Percentiles rank a stretch among this genome's conserved stretches.
phyloP scores from a whole-genome alignment of 139 green algal species.

The Volvox reticuliferus region DNA sequence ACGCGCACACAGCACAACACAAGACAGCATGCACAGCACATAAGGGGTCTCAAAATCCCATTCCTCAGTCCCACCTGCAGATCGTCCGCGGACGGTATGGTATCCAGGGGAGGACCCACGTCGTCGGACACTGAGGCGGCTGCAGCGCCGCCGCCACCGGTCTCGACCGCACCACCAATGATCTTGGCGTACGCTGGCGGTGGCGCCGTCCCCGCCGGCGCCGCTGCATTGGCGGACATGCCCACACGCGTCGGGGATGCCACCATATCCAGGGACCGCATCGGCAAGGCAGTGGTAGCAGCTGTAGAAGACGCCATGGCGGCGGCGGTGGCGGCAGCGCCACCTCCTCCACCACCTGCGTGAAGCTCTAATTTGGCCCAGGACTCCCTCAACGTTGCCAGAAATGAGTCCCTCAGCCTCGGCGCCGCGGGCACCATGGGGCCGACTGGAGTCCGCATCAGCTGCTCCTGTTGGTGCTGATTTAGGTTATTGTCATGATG shows the following conservation, averaged over 20 bases:
- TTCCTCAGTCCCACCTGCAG: not conserved
- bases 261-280: not conserved
- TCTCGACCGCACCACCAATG: not conserved
- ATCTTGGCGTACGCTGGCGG: not conserved
- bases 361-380: conserved; percentile 19
- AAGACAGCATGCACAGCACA: too few relatives aligned
- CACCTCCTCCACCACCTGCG: not conserved
- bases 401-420: not conserved
- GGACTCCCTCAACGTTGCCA: conserved; percentile 29
- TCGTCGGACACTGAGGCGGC: not conserved
- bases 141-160: not conserved
- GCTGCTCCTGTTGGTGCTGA: not conserved
- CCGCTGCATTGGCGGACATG: not conserved
- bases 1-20: too few relatives aligned
- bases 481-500: too few relatives aligned
- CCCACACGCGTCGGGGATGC: not conserved
- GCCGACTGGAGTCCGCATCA: not conserved
- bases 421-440: not conserved
- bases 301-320: not conserved
- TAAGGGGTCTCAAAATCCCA: not conserved
- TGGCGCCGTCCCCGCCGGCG: not conserved
- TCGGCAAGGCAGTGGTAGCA: not conserved
- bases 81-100: not conserved
- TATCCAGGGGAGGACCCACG: not conserved
- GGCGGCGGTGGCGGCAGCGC: not conserved